Evolutionary conservation across 192 early-diverging fungal genomes (phyloP), one percentile per base, ranked within the genome.

Genomic region (Umbelopsis vinacea): DNA sequence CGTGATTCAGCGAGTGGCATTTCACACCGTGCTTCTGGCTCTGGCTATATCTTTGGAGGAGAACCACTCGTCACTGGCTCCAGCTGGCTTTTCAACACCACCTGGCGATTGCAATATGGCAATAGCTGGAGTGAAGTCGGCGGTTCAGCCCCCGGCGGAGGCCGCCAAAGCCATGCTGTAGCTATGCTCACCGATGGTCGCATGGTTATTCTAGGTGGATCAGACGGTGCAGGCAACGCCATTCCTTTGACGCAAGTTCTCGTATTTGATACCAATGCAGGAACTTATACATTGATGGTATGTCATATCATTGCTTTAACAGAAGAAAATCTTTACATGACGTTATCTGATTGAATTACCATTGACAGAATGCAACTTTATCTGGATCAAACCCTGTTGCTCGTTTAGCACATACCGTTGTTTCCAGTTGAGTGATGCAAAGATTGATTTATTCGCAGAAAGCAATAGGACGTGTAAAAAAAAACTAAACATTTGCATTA

Each of bases 131-230:
- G 71, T 2, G 35, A 57, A n/a, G 24, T 63, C 10, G 71, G 54
- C 24, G 71, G 71, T 22, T 17, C 37, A 4, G 52, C 54, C 7
- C 52, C 50, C n/a, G 71, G 45, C 8, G 71, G 52, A 14, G 54
- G 52, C 4, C 48, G 71, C 45, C 71, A 72, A 55, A 50, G 47
- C 7, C 71, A 72, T 23, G 43, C 71, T 24, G 71, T 45, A 6
- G 55, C 37, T 22, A 29, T 72, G 71, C 54, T 72, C n/a, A 8
- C 0, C 3, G 23, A 52, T n/a, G 71, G 71, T 5, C 52, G 23
- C 7, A 57, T 72, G 71, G 71, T 72, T 54, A 72, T 72, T n/a
- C 26, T 72, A 15, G 71, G 71, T 46, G 71, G 71, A 4, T n/a
- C 53, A 10, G 45, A 57, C 17, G 38, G 37, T 9, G 22, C 5